phyloP scores from a whole-genome alignment of 2,329 filamentous ascomycete genomes.

The Dactylellina parvicollis region DNA sequence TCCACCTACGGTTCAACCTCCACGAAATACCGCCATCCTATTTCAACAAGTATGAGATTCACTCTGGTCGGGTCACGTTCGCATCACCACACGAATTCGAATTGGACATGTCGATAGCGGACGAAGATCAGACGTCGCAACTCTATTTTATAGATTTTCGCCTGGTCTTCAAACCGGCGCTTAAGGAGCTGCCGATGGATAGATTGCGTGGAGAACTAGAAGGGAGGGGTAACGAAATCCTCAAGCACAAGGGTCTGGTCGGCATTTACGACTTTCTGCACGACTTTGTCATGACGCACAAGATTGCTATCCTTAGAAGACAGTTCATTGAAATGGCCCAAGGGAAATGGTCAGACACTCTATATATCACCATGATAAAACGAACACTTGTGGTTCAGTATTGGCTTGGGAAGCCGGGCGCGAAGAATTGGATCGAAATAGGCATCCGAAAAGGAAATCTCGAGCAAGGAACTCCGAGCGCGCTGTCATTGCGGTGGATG shows the following conservation, averaged over 20 bases:
- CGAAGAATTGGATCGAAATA: conserved; percentile 91
- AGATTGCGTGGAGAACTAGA: conserved; percentile 66
- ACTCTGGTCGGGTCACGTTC: conserved; percentile 90
- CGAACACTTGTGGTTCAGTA: conserved; percentile 89
- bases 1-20: conserved; percentile 84
- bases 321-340: conserved; percentile 78
- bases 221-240: conserved; percentile 69
- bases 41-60: conserved; percentile 80
- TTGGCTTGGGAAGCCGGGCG: conserved; percentile 72
- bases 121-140: conserved; percentile 82
- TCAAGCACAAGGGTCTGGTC: conserved; percentile 75
- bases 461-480: conserved; percentile 65
- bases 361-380: conserved; percentile 81
- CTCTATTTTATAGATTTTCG: conserved; percentile 95
- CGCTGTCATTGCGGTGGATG: conserved; percentile 79
- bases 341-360: conserved; percentile 78
- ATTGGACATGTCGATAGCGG: conserved; percentile 87
- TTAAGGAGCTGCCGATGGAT: conserved; percentile 69
- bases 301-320: conserved; percentile 81
- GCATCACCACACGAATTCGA: conserved; percentile 85
- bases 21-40: conserved; percentile 83
- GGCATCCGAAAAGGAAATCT: conserved; percentile 75
- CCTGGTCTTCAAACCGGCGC: conserved; percentile 79
- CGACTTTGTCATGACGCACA: conserved; percentile 86
- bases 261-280: conserved; percentile 90